Base-by-base conservation (phyloP, 495 filamentous ascomycete species). In the Xylaria telfairii region DNA sequence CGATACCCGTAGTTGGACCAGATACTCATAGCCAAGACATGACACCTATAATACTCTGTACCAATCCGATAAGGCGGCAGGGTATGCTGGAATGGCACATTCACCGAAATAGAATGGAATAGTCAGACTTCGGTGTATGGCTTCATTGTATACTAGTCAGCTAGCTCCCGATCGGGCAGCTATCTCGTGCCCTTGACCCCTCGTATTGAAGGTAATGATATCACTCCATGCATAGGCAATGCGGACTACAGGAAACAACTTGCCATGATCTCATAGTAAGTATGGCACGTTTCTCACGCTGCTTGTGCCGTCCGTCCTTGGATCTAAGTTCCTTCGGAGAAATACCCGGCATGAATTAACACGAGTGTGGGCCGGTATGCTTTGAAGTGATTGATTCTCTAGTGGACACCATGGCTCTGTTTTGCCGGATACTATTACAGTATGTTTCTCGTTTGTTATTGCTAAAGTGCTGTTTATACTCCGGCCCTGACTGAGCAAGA, bases 261-360 rank as follows among this genome's bases (percentile, higher is more conserved):
- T 4, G 8, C 28, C 8, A 39, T 51, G 30, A 66, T 46, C 32
- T 66, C 30, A 53, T 49, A 15, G 26, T 30, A 32, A 10, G 21
- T 15, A 62, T 30, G 21, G 24, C 12, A 44, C 21, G 56, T 60
- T 60, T 5, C 9, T 61, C 32, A 7, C 34, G 37, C 37, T 46
- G 60, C 26, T n/a, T 46, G 6, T 32, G 24, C 41, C 15, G 21
- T 61, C 34, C 41, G 12, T 57, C 26, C 28, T 57, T 34, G 12
- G 28, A 34, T 34, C 28, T 15, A 28, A 42, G n/a, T 37, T 54
- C n/a, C 26, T n/a, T 66, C 47, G 64, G 64, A 28, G 30, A 66
- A 54, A 41, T 54, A 19, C 32, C 32, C 26, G 64, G 64, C 32
- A 5, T 17, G 17, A 26, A 65, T 24, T 65, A 44, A 65, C 61